phyloP scores from a whole-genome alignment of 176 grass and related monocot genomes.

The Oryza brachyantha region DNA sequence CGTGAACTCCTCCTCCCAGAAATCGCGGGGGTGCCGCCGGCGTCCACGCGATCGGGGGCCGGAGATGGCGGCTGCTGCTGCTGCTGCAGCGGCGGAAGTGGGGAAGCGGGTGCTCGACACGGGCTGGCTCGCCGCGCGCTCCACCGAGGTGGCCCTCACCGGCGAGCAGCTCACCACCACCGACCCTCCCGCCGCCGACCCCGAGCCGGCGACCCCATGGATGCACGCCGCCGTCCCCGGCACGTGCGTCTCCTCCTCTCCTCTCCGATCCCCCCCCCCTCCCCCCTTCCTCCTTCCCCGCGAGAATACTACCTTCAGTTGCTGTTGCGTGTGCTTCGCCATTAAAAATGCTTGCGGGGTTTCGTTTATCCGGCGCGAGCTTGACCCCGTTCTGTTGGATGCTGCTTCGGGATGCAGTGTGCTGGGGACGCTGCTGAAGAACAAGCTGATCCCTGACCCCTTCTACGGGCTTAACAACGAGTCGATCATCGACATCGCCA shows the following conservation, averaged over 20 bases:
- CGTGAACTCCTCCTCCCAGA: background rate
- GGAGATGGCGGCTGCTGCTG: constrained; percentile 18
- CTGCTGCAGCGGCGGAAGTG: background rate
- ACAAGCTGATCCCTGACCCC: constrained; percentile 80
- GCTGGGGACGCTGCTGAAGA: constrained; percentile 85
- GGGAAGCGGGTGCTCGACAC: constrained; percentile 81
- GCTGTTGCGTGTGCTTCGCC: background rate
- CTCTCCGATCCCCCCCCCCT: background rate
- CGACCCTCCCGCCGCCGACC: constrained; percentile 46
- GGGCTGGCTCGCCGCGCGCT: constrained; percentile 87
- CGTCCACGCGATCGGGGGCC: background rate
- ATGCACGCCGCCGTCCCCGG: constrained; percentile 77
- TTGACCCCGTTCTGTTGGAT: constrained; percentile 15
- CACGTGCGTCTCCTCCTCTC: constrained; percentile 53
- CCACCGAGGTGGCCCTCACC: constrained; percentile 72
- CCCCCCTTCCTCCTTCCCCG: background rate
- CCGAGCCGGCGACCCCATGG: constrained; percentile 54
- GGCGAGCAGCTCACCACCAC: constrained; percentile 88
- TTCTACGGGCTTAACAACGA: constrained; percentile 98
- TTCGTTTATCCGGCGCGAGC: background rate
- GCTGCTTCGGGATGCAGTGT: constrained; percentile 52
- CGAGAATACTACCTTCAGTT: background rate
- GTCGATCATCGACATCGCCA: constrained; percentile 86
- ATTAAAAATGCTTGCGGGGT: background rate
- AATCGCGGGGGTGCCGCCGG: background rate